Conservation (phyloP, 148 eudicot species). For the Gaultheria prostrata region DNA sequence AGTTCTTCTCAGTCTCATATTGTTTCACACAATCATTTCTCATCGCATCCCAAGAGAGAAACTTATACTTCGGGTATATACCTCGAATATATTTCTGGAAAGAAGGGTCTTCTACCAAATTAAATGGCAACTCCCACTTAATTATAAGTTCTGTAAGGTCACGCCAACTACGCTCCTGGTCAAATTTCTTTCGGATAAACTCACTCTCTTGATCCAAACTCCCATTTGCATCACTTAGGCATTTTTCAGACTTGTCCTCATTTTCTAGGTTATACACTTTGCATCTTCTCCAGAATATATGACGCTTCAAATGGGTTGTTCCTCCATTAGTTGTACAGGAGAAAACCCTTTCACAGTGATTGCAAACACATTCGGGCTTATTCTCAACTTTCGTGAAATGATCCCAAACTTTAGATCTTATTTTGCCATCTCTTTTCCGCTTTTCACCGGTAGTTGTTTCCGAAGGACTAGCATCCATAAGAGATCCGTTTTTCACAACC, state of each 20-base stretch:
- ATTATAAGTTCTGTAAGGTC: slow-evolving; percentile 6
- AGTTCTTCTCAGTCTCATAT: not conserved
- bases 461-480: not conserved
- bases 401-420: slow-evolving; percentile 23
- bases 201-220: slow-evolving; percentile 1
- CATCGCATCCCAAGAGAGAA: not conserved
- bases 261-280: slow-evolving; percentile 10
- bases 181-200: slow-evolving; percentile 7
- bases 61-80: slow-evolving; percentile 6
- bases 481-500: not conserved
- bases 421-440: slow-evolving; percentile 14
- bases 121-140: slow-evolving; percentile 5
- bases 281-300: slow-evolving; percentile 19
- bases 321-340: slow-evolving; percentile 17
- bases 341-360: slow-evolving; percentile 12
- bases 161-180: slow-evolving; percentile 7
- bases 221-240: not conserved
- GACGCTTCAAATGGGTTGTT: slow-evolving; percentile 24
- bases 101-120: slow-evolving; percentile 3
- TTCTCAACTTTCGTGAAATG: slow-evolving; percentile 22
- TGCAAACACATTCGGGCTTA: slow-evolving; percentile 14
- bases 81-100: not conserved
- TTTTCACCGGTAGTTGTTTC: slow-evolving; percentile 3
- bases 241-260: not conserved
- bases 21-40: slow-evolving; percentile 2